phyloP scores from a whole-genome alignment of 2,329 filamentous ascomycete genomes.

The Waltergamsia citrina region DNA sequence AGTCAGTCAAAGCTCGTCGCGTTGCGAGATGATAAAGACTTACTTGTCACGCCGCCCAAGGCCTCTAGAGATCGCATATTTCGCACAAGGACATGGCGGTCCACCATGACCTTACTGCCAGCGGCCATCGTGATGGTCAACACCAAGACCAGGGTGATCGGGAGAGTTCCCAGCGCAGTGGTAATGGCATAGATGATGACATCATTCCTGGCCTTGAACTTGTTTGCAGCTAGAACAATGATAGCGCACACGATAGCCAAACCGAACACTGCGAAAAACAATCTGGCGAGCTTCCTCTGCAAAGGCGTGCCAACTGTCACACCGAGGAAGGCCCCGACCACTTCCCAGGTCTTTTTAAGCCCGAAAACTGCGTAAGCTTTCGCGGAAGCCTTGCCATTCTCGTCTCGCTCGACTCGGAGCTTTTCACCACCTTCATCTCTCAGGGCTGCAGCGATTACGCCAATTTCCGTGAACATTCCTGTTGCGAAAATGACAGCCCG shows the following conservation, averaged over 20 bases:
- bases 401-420: slow-evolving; percentile 4
- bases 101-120: slow-evolving; percentile 38
- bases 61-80: slow-evolving; percentile 36
- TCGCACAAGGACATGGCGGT: slow-evolving; percentile 36
- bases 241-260: slow-evolving; percentile 35
- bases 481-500: slow-evolving; percentile 48
- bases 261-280: slow-evolving; percentile 55
- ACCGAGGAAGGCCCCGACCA: slow-evolving; percentile 30
- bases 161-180: slow-evolving; percentile 34
- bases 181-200: slow-evolving; percentile 29
- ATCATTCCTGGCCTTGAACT: slow-evolving; percentile 21
- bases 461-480: slow-evolving; percentile 48
- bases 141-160: slow-evolving; percentile 35
- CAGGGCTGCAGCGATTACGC: slow-evolving; percentile 38
- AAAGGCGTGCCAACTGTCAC: slow-evolving; percentile 53
- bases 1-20: slow-evolving; percentile 1
- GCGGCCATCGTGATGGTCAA: slow-evolving; percentile 49
- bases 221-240: slow-evolving; percentile 26
- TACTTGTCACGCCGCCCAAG: slow-evolving; percentile 39
- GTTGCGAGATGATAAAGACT: slow-evolving; percentile 11
- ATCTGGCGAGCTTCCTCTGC: slow-evolving; percentile 56
- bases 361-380: slow-evolving; percentile 5
- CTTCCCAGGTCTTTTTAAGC: slow-evolving; percentile 6
- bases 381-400: background rate
- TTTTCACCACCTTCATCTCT: slow-evolving; percentile 11